phyloP scores from a whole-genome alignment of 176 grass and related monocot species.

The Echinochloa phyllopogon region DNA sequence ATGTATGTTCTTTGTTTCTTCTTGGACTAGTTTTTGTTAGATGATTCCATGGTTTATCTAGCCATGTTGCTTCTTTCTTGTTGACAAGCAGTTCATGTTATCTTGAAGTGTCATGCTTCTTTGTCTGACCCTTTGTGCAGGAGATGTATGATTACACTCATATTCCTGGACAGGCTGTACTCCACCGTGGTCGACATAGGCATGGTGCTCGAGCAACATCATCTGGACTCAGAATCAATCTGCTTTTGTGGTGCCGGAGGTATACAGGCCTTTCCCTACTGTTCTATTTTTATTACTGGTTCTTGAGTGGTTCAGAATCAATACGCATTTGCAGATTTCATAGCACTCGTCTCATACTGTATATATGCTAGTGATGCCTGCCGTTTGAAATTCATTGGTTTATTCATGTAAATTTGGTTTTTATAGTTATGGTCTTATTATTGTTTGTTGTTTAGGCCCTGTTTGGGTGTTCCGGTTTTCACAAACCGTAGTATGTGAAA shows the following conservation, averaged over 20 bases:
- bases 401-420: no score
- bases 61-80: slow-evolving; percentile 8
- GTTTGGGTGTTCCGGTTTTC: no score
- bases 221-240: slow-evolving; percentile 89
- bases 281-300: slow-evolving; percentile 25
- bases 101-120: not conserved
- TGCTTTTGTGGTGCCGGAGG: slow-evolving; percentile 98
- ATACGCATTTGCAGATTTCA: slow-evolving; percentile 24
- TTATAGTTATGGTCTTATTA: no score
- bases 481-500: no score
- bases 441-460: no score
- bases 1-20: no score
- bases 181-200: slow-evolving; percentile 91
- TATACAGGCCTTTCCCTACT: slow-evolving; percentile 45
- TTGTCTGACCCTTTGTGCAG: slow-evolving; percentile 48
- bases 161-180: slow-evolving; percentile 79
- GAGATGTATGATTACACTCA: slow-evolving; percentile 94
- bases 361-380: not conserved
- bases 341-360: not conserved
- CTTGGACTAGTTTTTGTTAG: not conserved
- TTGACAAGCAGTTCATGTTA: not conserved
- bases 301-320: not conserved
- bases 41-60: no score
- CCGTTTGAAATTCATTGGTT: not conserved
- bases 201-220: slow-evolving; percentile 87